Percentiles rank a stretch among this genome's conserved stretches.
Conservation (phyloP, 306 rosid genomes). For the Vigna reflexopilosa region DNA sequence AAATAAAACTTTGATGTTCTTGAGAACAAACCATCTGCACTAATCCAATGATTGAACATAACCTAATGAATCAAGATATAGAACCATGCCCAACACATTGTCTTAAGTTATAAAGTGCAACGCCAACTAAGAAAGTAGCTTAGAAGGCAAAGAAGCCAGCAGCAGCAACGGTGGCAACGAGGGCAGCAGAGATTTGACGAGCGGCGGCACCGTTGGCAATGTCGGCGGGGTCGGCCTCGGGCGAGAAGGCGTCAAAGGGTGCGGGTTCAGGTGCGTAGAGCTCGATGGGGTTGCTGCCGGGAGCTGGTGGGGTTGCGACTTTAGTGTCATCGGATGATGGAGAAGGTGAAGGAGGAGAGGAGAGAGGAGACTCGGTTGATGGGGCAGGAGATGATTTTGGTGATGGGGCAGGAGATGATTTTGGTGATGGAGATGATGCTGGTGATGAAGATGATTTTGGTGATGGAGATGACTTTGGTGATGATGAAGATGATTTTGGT, state of each 20-base stretch:
- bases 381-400: neutral
- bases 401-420: slow-evolving; percentile 3
- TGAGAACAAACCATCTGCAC: neutral
- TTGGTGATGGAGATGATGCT: neutral
- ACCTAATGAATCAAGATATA: neutral
- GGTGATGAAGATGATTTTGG: neutral
- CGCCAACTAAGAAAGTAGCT: neutral
- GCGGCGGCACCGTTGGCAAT: slow-evolving; percentile 21
- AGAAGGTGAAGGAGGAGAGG: slow-evolving; percentile 38
- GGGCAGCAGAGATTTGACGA: neutral
- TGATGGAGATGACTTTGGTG: slow-evolving; percentile 47
- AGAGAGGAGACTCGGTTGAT: neutral
- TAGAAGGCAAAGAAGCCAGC: slow-evolving; percentile 46
- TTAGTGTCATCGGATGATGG: slow-evolving; percentile 25
- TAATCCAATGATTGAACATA: neutral
- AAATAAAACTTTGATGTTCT: neutral
- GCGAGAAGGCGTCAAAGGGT: neutral
- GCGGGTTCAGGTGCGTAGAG: slow-evolving; percentile 37
- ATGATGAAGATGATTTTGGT: slow-evolving; percentile 14
- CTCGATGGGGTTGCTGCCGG: slow-evolving; percentile 43
- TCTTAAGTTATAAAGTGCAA: neutral
- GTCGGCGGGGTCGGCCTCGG: neutral
- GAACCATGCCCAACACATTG: neutral
- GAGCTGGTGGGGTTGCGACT: slow-evolving; percentile 67
- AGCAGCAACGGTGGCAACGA: neutral